A percentile compares a stretch with the other conserved stretches of the same genome.
These are phyloP conservation scores for Wickerhamomyces silvicola DNA, from an alignment of 805 yeast species.

Conservation along the genomic window DNA sequence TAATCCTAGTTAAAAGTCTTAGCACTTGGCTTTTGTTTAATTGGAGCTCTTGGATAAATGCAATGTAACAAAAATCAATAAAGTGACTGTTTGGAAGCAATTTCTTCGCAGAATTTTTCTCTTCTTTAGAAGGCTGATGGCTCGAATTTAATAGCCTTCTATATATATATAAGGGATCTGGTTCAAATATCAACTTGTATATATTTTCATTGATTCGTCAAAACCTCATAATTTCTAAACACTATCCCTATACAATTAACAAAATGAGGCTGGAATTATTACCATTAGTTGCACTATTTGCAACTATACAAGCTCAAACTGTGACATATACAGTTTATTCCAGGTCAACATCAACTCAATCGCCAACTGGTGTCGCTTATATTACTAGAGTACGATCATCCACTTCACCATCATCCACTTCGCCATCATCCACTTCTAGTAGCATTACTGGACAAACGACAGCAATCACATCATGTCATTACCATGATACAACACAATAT, in stretches of 20 bases:
- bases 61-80: too few species aligned
- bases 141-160: too few species aligned
- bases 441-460: slow-evolving; percentile 9
- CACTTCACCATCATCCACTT: background rate
- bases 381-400: slow-evolving; percentile 2
- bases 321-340: background rate
- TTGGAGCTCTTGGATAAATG: too few species aligned
- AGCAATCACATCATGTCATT: slow-evolving; percentile 16
- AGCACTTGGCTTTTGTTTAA: too few species aligned
- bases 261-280: background rate
- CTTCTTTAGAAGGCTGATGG: too few species aligned
- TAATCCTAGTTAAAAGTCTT: too few species aligned
- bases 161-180: too few species aligned
- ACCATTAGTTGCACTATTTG: background rate
- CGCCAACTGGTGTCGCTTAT: background rate
- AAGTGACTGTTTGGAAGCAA: too few species aligned
- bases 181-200: too few species aligned
- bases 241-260: background rate
- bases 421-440: slow-evolving; percentile 1
- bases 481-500: slow-evolving; percentile 7
- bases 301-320: background rate
- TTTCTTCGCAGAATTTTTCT: too few species aligned
- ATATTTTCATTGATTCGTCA: too few species aligned
- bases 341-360: background rate
- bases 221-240: background rate